Percentiles rank a stretch among this genome's conserved stretches.
Evolutionary conservation across 129 eudicot species (phyloP).

Genomic region (Daucus carota): DH1_v3.0 NC_030389.2:40077001-40077500

Average conservation of each 20-base stretch:
- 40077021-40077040: conserved; percentile 20
- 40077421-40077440: no score
- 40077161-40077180: conserved; percentile 20
- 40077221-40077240: conserved; percentile 29
- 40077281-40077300: not conserved
- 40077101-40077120: conserved; percentile 5
- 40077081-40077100: conserved; percentile 18
- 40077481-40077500: no score
- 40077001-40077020: conserved; percentile 22
- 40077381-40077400: no score
- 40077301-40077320: no score
- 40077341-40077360: no score
- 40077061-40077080: conserved; percentile 19
- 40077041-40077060: conserved; percentile 22
- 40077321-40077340: no score
- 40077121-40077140: not conserved
- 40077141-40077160: conserved; percentile 12
- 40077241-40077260: conserved; percentile 26
- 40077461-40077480: no score
- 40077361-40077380: no score
- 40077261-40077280: conserved; percentile 20
- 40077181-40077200: conserved; percentile 25
- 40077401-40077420: no score
- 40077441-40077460: no score
- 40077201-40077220: conserved; percentile 24